Base-by-base conservation (phyloP, 495 filamentous ascomycete genomes). In the Corynascus novoguineensis region DNA sequence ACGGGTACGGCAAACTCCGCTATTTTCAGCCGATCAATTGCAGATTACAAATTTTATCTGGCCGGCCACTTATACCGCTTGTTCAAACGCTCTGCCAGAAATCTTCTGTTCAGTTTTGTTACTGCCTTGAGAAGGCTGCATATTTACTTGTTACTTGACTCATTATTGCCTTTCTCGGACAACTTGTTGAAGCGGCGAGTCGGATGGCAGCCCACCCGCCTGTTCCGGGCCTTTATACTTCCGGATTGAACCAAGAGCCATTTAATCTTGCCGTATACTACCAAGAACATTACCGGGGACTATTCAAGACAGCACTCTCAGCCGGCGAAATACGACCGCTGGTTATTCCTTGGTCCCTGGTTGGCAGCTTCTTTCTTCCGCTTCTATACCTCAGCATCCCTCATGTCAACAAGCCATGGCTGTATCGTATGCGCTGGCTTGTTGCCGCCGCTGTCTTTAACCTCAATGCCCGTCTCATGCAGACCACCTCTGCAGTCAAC, bases 351-450 rank as follows among this genome's bases (percentile, higher is more conserved):
- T 81, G 73, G 57, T 71, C 73, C n/a, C 60, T 79, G 1, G 52
- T 82, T 5, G 75, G 76, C 9, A 53, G 77, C 5, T 68, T 75
- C 34, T 15, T 86, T 11, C 58, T 86, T 10, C 76, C 75, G 5
- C 71, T 81, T 1, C 58, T 82, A 0, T 86, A 84, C 61, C 76
- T 87, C 8, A 67, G 78, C 19, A 75, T 88, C 48, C 83, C 83
- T 6, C 84, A 86, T 58, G 73, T 68, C 4, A 67, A 72, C 0
- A 71, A 76, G 7, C 73, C 68, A 37, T 73, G 73, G 63, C 58
- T 85, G 2, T 74, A 78, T 50, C 66, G 52, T 5, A 64, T 75
- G 6, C 71, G 86, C 14, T 86, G 77, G 61, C 60, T 78, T 2
- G 71, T 87, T 0, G 80, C 83, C 25, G 74, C 75, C 1, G 52